These are phyloP conservation scores for Paxillus ammoniavirescens DNA, from an alignment of 768 basidiomycete species.

Conservation along the genomic window DNA sequence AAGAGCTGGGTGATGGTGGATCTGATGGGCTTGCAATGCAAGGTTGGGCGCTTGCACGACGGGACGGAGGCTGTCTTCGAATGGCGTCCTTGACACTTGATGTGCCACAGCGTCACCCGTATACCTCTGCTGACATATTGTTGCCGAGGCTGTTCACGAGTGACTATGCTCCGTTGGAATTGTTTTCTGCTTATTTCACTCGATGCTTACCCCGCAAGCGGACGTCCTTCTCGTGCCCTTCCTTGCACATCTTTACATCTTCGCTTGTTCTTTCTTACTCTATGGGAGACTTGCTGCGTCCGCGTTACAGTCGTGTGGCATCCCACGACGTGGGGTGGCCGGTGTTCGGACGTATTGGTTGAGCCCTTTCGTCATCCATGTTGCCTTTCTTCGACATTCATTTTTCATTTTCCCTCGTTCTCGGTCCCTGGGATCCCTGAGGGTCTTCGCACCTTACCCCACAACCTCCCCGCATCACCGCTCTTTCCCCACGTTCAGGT, in stretches of 20 bases:
- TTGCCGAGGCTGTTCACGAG: too few species aligned
- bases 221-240: neutral
- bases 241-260: neutral
- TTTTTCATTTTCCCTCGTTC: neutral
- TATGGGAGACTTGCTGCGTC: neutral
- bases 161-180: too few species aligned
- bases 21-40: too few species aligned
- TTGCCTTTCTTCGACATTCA: neutral
- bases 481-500: constrained; percentile 13
- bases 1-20: too few species aligned
- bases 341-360: neutral
- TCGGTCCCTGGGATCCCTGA: neutral
- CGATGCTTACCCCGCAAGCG: neutral
- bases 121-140: too few species aligned
- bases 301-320: too few species aligned
- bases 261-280: neutral
- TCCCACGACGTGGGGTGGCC: neutral
- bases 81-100: too few species aligned
- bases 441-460: constrained; percentile 1
- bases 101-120: too few species aligned
- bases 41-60: too few species aligned
- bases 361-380: neutral
- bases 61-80: too few species aligned
- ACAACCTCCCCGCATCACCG: constrained; percentile 9
- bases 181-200: neutral